Evolutionary conservation across 2,329 filamentous ascomycete genomes (phyloP), one percentile per base, ranked within the genome.

Genomic region (Emergomyces africanus): DNA sequence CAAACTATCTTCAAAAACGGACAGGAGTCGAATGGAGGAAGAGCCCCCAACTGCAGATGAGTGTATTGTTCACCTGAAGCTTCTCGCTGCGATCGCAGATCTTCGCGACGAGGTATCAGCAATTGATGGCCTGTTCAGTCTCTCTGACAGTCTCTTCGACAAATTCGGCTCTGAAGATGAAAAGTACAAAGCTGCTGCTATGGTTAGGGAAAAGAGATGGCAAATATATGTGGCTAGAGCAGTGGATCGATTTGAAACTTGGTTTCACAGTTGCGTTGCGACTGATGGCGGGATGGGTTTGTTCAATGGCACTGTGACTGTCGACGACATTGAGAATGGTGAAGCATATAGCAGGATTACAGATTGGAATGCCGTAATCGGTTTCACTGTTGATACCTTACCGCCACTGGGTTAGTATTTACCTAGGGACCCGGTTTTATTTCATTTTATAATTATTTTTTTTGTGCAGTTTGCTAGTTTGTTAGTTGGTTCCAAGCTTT

Each of bases 151-250:
- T 0, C 75, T 77, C 33, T 64, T 62, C 4, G 61, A 74, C 12
- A 65, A 65, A 56, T 66, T 67, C n/a, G 65, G 70, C 18, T 67
- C 73, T 8, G 70, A 73, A 1, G 66, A 74, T n/a, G 69, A 69
- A n/a, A 67, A 65, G 9, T 70, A 72, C 57, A 73, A 73, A 62
- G 72, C 75, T 1, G 72, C 83, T 18, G 79, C 80, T 57, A 75
- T 77, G 54, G 73, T 88, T 33, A 77, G 83, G 15, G 87, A 90
- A 73, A 89, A 89, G 74, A 77, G 87, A 67, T 90, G 88, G 88
- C 80, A 81, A 0, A 68, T 90, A 12, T 90, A 83, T 67, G 78
- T 89, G 3, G 79, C 83, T 1, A 79, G 84, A 54, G 87, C 88
- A 0, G 86, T 83, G 0, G 81, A 85, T 54, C 78, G 88, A 5